Evolutionary conservation across 176 grass and related monocot species (phyloP).

Genomic region (Neostapfia colusana): DNA sequence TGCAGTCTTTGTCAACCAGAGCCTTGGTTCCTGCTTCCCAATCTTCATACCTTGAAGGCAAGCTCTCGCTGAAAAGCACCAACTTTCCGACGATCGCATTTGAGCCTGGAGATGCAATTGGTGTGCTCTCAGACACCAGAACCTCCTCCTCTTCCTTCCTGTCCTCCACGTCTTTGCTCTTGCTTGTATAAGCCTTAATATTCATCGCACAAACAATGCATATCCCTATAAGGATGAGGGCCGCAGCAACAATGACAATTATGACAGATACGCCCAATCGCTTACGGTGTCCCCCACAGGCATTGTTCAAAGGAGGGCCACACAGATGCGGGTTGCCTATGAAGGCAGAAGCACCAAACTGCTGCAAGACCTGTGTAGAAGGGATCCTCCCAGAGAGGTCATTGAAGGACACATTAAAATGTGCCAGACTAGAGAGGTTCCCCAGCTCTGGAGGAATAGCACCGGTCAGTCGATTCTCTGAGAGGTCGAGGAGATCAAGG

Average conservation of each 20-base stretch:
- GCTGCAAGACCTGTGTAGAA: slow-evolving; percentile 47
- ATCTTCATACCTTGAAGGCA: slow-evolving; percentile 93
- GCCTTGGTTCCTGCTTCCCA: slow-evolving; percentile 94
- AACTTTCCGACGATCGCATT: slow-evolving; percentile 83
- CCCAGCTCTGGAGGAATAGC: slow-evolving; percentile 60
- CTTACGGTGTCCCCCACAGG: slow-evolving; percentile 42
- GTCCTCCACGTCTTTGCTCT: slow-evolving; percentile 34
- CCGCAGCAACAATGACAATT: slow-evolving; percentile 80
- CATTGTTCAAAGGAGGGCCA: slow-evolving; percentile 61
- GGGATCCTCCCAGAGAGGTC: slow-evolving; percentile 79
- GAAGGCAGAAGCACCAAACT: slow-evolving; percentile 58
- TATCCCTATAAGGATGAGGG: slow-evolving; percentile 77
- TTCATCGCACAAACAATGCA: slow-evolving; percentile 85
- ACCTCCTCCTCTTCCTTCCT: slow-evolving; percentile 63
- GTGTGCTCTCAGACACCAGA: slow-evolving; percentile 77
- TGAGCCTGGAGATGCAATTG: slow-evolving; percentile 44
- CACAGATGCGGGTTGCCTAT: slow-evolving; percentile 65
- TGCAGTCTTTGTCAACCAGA: slow-evolving; percentile 84
- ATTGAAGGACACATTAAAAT: slow-evolving; percentile 90
- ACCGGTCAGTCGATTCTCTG: slow-evolving; percentile 58
- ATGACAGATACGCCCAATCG: slow-evolving; percentile 58
- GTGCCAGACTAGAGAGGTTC: slow-evolving; percentile 56
- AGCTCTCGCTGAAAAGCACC: slow-evolving; percentile 95
- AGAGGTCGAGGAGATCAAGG: slow-evolving; percentile 73
- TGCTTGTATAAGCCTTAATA: slow-evolving; percentile 63